These are phyloP conservation scores for Arachnomyces sp. DNA, from an alignment of 2,329 filamentous ascomycete species.

Conservation along the genomic window DNA sequence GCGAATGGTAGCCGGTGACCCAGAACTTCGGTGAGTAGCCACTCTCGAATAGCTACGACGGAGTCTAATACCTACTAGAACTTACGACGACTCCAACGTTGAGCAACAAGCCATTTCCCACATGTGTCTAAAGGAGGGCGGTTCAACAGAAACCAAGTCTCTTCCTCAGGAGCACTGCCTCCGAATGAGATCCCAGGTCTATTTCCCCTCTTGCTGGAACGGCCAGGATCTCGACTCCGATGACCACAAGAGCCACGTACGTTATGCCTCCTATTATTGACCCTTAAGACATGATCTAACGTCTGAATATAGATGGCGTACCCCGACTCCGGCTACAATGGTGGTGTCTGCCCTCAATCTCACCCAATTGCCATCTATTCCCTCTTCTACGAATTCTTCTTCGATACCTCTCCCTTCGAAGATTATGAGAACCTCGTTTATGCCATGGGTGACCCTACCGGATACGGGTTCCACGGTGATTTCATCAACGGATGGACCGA, in stretches of 20 bases:
- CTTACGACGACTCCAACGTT: slow-evolving; percentile 7
- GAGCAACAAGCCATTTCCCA: slow-evolving; percentile 45
- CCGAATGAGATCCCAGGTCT: slow-evolving; percentile 26
- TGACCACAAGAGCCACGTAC: slow-evolving; percentile 24
- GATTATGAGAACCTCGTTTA: slow-evolving; percentile 39
- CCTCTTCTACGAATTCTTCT: slow-evolving; percentile 54
- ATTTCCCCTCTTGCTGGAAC: slow-evolving; percentile 33
- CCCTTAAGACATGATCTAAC: slow-evolving; percentile 2
- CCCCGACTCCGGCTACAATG: slow-evolving; percentile 25
- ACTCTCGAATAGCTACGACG: slow-evolving; percentile 1
- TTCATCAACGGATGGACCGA: slow-evolving; percentile 44
- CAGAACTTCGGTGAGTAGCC: slow-evolving; percentile 10
- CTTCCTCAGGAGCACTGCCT: slow-evolving; percentile 50
- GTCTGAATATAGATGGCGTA: slow-evolving; percentile 21
- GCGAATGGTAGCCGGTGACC: slow-evolving; percentile 16
- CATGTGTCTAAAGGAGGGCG: slow-evolving; percentile 46
- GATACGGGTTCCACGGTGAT: slow-evolving; percentile 48
- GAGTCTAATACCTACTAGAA: background rate
- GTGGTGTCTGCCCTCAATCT: slow-evolving; percentile 25
- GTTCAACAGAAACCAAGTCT: slow-evolving; percentile 42
- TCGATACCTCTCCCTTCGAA: slow-evolving; percentile 44
- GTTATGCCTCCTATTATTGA: background rate
- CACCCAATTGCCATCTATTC: slow-evolving; percentile 50
- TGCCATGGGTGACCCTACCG: slow-evolving; percentile 41
- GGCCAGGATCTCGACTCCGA: slow-evolving; percentile 25